These are phyloP conservation scores for Ganoderma lingzhi DNA, from an alignment of 1,284 basidiomycete genomes.

Conservation along the genomic window DNA sequence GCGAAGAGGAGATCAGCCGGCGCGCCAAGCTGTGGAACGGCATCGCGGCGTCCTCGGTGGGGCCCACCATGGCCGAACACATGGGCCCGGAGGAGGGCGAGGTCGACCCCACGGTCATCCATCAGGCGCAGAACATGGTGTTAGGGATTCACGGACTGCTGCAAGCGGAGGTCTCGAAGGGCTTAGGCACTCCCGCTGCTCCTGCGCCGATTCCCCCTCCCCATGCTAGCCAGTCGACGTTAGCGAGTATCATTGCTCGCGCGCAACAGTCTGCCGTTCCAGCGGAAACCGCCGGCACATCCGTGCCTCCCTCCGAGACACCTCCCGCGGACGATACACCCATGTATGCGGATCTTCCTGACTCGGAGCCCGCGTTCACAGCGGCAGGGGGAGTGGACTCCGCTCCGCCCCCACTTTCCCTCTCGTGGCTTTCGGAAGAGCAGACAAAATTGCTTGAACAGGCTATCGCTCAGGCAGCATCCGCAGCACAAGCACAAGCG, in stretches of 20 bases:
- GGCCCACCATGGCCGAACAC: conserved; percentile 26
- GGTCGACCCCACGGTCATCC: conserved; percentile 57
- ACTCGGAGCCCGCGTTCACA: background rate
- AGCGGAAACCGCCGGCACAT: conserved; percentile 43
- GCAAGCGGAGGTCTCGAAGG: conserved; percentile 63
- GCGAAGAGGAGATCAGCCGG: conserved; percentile 60
- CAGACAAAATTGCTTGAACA: conserved; percentile 71
- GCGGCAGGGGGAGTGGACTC: background rate
- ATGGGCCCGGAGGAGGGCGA: conserved; percentile 67
- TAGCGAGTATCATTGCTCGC: conserved; percentile 72
- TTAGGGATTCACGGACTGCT: conserved; percentile 64
- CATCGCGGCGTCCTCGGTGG: conserved; percentile 50
- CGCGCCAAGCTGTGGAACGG: conserved; percentile 70
- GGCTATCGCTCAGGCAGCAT: conserved; percentile 73
- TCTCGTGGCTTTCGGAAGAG: conserved; percentile 74
- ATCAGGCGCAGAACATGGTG: conserved; percentile 60
- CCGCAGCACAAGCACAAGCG: conserved; percentile 75
- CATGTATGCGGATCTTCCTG: conserved; percentile 18
- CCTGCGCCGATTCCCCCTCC: conserved; percentile 43
- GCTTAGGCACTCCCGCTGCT: conserved; percentile 54
- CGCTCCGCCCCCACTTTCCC: conserved; percentile 47
- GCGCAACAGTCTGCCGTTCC: conserved; percentile 53
- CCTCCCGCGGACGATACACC: conserved; percentile 17
- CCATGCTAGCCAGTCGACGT: conserved; percentile 62
- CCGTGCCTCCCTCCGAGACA: conserved; percentile 11